Evolutionary conservation across 2,329 filamentous ascomycete genomes (phyloP).

Genomic region (Phaeosphaeriaceae sp.): DNA sequence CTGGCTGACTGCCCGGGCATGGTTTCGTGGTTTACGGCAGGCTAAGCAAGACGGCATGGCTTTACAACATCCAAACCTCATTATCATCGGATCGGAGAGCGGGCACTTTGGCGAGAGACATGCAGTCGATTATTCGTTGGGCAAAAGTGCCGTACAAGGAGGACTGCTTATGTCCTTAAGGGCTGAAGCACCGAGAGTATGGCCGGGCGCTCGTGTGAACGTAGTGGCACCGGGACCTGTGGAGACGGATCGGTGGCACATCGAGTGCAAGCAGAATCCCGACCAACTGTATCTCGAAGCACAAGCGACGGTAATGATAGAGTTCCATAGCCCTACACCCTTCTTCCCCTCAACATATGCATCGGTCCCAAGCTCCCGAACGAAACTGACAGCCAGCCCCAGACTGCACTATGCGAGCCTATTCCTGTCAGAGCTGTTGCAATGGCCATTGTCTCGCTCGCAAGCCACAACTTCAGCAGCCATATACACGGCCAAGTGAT

Average conservation of each 20-base stretch:
- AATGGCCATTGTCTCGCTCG: slow-evolving; percentile 54
- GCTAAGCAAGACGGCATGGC: slow-evolving; percentile 20
- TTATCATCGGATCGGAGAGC: slow-evolving; percentile 56
- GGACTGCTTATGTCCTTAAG: slow-evolving; percentile 53
- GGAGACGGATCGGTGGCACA: slow-evolving; percentile 51
- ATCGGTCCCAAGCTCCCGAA: not conserved
- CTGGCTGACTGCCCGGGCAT: slow-evolving; percentile 51
- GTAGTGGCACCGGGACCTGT: slow-evolving; percentile 57
- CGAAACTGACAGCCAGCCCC: not conserved
- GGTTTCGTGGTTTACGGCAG: slow-evolving; percentile 50
- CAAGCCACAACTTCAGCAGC: slow-evolving; percentile 55
- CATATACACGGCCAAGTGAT: slow-evolving; percentile 55
- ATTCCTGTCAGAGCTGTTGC: slow-evolving; percentile 52
- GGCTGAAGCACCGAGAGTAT: slow-evolving; percentile 50
- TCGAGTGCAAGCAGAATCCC: slow-evolving; percentile 50
- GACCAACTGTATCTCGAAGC: slow-evolving; percentile 51
- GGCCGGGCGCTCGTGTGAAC: slow-evolving; percentile 52
- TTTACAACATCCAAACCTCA: slow-evolving; percentile 45
- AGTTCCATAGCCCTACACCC: not conserved
- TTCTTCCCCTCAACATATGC: not conserved
- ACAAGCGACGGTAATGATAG: slow-evolving; percentile 49
- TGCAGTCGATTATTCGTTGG: slow-evolving; percentile 54
- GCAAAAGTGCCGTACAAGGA: slow-evolving; percentile 55
- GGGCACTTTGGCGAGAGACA: slow-evolving; percentile 54
- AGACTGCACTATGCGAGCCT: slow-evolving; percentile 49